A percentile compares a stretch with the other conserved stretches of the same genome.
phyloP scores from a whole-genome alignment of 73 alveolate genomes.

The Paramecium primaurelia region DNA sequence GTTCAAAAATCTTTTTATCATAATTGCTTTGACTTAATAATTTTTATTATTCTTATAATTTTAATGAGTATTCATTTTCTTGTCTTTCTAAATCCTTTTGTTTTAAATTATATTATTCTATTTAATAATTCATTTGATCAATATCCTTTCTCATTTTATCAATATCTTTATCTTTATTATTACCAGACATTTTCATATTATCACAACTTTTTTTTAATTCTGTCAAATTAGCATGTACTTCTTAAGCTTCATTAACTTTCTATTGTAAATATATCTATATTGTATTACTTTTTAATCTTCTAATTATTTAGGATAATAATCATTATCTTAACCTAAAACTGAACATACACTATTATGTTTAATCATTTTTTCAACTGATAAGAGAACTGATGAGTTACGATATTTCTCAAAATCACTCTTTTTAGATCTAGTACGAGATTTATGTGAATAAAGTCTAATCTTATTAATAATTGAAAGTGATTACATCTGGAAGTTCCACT shows the following conservation, averaged over 20 bases:
- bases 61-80: not conserved
- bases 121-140: not conserved
- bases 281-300: slow-evolving; percentile 12
- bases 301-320: slow-evolving; percentile 27
- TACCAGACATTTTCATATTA: not conserved
- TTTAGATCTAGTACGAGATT: not conserved
- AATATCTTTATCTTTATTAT: not conserved
- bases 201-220: slow-evolving; percentile 41
- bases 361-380: not conserved
- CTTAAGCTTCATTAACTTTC: slow-evolving; percentile 40
- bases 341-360: not conserved
- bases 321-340: not conserved
- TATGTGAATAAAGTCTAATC: not conserved
- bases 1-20: slow-evolving; percentile 35
- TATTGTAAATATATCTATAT: not conserved
- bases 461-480: not conserved
- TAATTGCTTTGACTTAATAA: not conserved
- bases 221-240: slow-evolving; percentile 49
- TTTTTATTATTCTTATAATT: not conserved
- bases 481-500: slow-evolving; percentile 47
- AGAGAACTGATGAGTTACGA: not conserved
- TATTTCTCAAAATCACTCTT: not conserved
- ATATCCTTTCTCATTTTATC: slow-evolving; percentile 37
- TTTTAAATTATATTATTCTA: not conserved
- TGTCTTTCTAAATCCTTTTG: not conserved